Conservation (phyloP, 495 filamentous ascomycete species). For the Pyronema omphalodes region DNA sequence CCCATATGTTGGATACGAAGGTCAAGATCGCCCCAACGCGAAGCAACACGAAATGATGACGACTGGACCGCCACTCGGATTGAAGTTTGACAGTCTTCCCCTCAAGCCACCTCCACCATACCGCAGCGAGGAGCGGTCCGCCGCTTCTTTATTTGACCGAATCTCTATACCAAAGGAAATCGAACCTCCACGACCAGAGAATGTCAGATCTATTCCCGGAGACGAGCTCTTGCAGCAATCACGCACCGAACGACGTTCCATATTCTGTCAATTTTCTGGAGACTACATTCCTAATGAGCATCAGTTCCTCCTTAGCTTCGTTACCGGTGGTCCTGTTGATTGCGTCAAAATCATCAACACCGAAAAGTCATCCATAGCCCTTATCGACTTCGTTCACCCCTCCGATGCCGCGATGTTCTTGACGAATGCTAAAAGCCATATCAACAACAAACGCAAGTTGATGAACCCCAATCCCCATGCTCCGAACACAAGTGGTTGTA, state of each 20-base stretch:
- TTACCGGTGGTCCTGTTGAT: neutral
- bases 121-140: neutral
- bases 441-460: neutral
- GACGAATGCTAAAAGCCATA: neutral
- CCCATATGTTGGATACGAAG: neutral
- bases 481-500: neutral
- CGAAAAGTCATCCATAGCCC: neutral
- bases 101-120: neutral
- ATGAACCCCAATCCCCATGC: neutral
- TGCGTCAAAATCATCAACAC: neutral
- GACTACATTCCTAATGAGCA: neutral
- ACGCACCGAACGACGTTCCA: neutral
- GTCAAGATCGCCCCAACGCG: neutral
- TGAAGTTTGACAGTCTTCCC: neutral
- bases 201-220: neutral
- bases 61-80: neutral
- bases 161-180: neutral
- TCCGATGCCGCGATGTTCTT: neutral
- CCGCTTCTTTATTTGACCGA: neutral
- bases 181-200: neutral
- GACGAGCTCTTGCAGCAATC: neutral
- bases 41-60: neutral
- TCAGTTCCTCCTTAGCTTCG: neutral
- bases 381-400: neutral
- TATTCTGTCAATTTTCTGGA: neutral